A percentile compares a stretch with the other conserved stretches of the same genome.
Conservation (phyloP, 345 rosid species). For the Euclidium syriacum region DNA sequence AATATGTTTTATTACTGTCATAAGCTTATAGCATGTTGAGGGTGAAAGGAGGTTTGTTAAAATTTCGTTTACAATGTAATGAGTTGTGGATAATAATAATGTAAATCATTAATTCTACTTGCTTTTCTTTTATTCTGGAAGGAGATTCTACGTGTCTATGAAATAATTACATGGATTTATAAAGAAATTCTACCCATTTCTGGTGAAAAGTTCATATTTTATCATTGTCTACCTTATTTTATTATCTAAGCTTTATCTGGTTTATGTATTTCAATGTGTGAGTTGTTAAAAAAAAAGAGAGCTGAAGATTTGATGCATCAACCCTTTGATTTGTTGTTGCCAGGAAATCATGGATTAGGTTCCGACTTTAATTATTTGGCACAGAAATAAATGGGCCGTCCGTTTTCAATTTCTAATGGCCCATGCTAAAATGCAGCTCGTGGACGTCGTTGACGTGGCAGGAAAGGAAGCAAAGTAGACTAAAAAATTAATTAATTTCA, state of each 20-base stretch:
- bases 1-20: conserved; percentile 17
- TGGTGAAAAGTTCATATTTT: not conserved
- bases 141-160: not conserved
- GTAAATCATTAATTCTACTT: conserved; percentile 29
- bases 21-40: conserved; percentile 27
- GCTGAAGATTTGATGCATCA: not conserved
- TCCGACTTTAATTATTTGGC: not conserved
- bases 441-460: conserved; percentile 8
- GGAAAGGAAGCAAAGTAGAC: not conserved
- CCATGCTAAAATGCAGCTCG: not conserved
- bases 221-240: not conserved
- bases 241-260: not conserved
- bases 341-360: not conserved
- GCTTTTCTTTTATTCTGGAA: not conserved
- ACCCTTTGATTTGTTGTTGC: not conserved
- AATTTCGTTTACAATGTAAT: conserved; percentile 35
- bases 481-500: not conserved
- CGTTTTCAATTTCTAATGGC: not conserved
- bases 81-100: conserved; percentile 55
- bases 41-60: conserved; percentile 1
- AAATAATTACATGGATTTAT: not conserved
- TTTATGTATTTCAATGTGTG: not conserved
- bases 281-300: not conserved
- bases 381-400: not conserved
- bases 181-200: not conserved